These are phyloP conservation scores for Eucalyptus pauciflora DNA, from an alignment of 345 rosid genomes.

Conservation along the genomic window DNA sequence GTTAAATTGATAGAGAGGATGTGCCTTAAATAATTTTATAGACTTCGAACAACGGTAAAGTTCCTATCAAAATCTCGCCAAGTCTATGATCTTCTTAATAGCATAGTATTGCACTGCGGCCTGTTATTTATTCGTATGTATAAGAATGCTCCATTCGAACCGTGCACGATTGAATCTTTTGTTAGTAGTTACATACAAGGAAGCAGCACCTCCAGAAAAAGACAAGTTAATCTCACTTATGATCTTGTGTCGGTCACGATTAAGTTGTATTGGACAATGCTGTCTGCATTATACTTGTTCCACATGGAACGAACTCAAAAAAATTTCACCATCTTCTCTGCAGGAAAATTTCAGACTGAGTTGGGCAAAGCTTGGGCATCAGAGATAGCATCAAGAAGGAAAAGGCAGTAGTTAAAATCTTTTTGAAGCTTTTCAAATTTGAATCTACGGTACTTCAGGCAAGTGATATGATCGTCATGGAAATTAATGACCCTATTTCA, in stretches of 20 bases:
- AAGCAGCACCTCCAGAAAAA: not conserved
- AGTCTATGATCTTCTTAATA: not conserved
- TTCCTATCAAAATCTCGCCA: not conserved
- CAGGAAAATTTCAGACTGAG: constrained; percentile 86
- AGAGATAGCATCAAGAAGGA: constrained; percentile 72
- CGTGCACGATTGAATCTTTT: not conserved
- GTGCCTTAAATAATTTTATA: not conserved
- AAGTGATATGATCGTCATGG: not conserved
- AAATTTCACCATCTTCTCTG: not conserved
- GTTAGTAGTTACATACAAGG: not conserved
- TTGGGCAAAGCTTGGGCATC: constrained; percentile 85
- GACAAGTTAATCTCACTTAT: not conserved
- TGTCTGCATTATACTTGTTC: not conserved
- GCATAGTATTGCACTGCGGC: not conserved
- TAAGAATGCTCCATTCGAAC: not conserved
- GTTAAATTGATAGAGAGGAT: not conserved
- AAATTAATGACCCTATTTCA: not conserved
- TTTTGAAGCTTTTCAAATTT: not conserved
- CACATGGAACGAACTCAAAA: not conserved
- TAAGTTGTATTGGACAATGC: not conserved
- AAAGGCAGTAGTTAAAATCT: constrained; percentile 2
- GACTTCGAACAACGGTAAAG: not conserved
- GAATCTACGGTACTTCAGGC: not conserved
- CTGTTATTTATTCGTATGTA: not conserved
- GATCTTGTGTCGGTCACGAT: not conserved